phyloP scores from a whole-genome alignment of 768 basidiomycete genomes.

The Serendipita sp. region DNA sequence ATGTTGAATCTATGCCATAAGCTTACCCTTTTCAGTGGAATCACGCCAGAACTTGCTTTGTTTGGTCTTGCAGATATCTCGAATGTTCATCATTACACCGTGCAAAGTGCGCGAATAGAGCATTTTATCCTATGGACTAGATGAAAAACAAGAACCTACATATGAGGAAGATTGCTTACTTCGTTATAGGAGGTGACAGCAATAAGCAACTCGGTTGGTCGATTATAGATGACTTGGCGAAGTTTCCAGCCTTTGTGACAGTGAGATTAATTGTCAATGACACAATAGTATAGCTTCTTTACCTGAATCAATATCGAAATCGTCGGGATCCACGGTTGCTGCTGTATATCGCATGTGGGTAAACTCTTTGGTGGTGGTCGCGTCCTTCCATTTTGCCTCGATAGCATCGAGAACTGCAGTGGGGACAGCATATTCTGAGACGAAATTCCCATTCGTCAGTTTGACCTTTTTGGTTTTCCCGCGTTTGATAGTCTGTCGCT shows the following conservation, averaged over 20 bases:
- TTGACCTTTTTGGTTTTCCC: constrained; percentile 89
- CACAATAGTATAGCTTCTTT: constrained; percentile 25
- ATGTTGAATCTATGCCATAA: background rate
- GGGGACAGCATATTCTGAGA: constrained; percentile 78
- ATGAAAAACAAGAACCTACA: background rate
- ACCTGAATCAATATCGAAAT: constrained; percentile 62
- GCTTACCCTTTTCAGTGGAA: constrained; percentile 57
- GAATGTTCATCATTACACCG: constrained; percentile 93
- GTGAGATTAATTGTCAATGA: constrained; percentile 18
- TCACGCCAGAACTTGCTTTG: constrained; percentile 83
- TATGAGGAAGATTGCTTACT: constrained; percentile 72
- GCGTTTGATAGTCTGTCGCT: constrained; percentile 82
- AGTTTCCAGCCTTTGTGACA: constrained; percentile 21
- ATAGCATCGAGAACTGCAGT: constrained; percentile 69
- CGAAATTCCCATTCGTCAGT: constrained; percentile 84
- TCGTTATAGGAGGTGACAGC: constrained; percentile 91
- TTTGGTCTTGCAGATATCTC: constrained; percentile 93
- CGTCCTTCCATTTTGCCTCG: constrained; percentile 53
- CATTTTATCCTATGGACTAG: constrained; percentile 20
- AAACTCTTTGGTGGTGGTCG: constrained; percentile 70
- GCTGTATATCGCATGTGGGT: constrained; percentile 93
- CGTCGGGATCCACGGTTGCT: constrained; percentile 81
- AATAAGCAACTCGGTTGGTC: constrained; percentile 84
- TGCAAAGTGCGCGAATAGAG: constrained; percentile 50
- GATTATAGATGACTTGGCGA: constrained; percentile 68